A percentile compares a stretch with the other conserved stretches of the same genome.
Evolutionary conservation across 1,284 basidiomycete species (phyloP).

Genomic region (Ustilago hordei): DNA sequence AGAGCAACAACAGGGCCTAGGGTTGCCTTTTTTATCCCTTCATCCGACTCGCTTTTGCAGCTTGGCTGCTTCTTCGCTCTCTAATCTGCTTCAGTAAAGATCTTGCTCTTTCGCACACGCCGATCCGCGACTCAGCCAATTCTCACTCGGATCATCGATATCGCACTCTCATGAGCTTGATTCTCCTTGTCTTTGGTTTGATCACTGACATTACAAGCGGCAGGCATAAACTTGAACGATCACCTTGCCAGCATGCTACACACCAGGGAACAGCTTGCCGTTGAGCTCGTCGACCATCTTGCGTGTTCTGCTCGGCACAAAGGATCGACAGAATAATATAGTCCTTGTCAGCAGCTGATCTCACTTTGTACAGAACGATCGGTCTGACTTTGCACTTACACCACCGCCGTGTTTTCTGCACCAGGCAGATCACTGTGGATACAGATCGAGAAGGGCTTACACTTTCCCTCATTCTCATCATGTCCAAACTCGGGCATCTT

Average conservation of each 20-base stretch:
- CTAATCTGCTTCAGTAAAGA: too few relatives aligned
- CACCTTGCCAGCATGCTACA: background rate
- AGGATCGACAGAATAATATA: background rate
- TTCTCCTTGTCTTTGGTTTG: too few relatives aligned
- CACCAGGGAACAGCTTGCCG: constrained; percentile 28
- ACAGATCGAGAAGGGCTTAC: constrained; percentile 43
- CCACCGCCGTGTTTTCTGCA: constrained; percentile 20
- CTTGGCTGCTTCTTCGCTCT: too few relatives aligned
- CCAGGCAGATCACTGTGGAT: constrained; percentile 36
- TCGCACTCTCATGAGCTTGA: too few relatives aligned
- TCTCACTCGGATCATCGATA: too few relatives aligned
- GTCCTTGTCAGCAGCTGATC: background rate
- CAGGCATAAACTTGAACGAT: background rate
- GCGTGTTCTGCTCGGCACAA: constrained; percentile 12
- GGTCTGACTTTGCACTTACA: constrained; percentile 7
- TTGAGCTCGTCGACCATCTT: constrained; percentile 34
- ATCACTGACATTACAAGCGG: background rate
- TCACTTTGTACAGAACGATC: background rate
- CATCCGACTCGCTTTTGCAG: too few relatives aligned
- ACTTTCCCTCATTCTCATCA: constrained; percentile 16
- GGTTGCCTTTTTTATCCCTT: too few relatives aligned
- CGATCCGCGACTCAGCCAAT: too few relatives aligned
- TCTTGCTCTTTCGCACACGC: too few relatives aligned
- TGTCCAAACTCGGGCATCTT: constrained; percentile 29
- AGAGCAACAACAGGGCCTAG: too few relatives aligned